phyloP scores from a whole-genome alignment of 257 asterid genomes.

The Verbascum thapsus region DNA sequence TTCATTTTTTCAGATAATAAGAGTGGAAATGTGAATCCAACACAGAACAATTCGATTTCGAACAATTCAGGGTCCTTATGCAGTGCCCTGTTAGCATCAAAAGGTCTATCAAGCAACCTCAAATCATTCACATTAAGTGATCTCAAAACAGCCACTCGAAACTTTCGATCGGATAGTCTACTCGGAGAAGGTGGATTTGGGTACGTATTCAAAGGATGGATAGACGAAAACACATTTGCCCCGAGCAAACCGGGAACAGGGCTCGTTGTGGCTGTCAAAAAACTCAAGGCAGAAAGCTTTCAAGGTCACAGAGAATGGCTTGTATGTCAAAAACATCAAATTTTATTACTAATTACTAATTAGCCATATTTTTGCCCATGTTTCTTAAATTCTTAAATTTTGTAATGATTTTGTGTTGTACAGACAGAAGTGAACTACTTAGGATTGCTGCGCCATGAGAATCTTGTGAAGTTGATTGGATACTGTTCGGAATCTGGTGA shows the following conservation, averaged over 20 bases:
- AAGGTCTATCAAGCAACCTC: slow-evolving; percentile 41
- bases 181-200: slow-evolving; percentile 61
- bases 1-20: slow-evolving; percentile 45
- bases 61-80: too few relatives aligned
- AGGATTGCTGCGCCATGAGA: slow-evolving; percentile 45
- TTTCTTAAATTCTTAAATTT: too few relatives aligned
- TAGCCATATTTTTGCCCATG: too few relatives aligned
- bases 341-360: too few relatives aligned
- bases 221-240: slow-evolving; percentile 42
- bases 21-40: slow-evolving; percentile 29
- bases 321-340: slow-evolving; percentile 32
- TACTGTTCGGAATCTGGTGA: slow-evolving; percentile 44
- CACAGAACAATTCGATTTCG: too few relatives aligned
- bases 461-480: slow-evolving; percentile 51
- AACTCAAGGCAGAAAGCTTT: slow-evolving; percentile 44
- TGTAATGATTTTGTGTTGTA: background rate
- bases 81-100: slow-evolving; percentile 26
- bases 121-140: slow-evolving; percentile 41
- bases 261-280: slow-evolving; percentile 48
- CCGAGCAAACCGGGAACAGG: slow-evolving; percentile 51
- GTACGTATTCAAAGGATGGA: slow-evolving; percentile 52
- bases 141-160: slow-evolving; percentile 46
- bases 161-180: slow-evolving; percentile 45
- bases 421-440: slow-evolving; percentile 51
- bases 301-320: slow-evolving; percentile 64